Conservation (phyloP, 2,329 filamentous ascomycete species). For the Penicillium hordei region DNA sequence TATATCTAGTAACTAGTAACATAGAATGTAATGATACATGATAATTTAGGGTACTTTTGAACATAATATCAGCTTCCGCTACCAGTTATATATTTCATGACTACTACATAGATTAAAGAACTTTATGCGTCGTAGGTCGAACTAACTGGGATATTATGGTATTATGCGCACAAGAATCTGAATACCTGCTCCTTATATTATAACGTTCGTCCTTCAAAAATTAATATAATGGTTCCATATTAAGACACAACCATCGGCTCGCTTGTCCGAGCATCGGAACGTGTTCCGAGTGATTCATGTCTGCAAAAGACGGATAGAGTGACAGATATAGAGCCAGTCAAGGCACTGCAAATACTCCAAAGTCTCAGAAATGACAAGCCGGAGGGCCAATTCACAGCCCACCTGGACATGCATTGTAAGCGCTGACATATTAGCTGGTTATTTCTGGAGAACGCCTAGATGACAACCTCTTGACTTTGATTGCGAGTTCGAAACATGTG, state of each 20-base stretch:
- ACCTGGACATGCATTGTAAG: too few species aligned
- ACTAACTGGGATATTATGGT: too few species aligned
- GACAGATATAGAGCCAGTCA: neutral
- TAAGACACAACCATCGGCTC: neutral
- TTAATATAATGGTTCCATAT: neutral
- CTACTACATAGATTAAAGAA: too few species aligned
- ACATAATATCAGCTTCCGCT: neutral
- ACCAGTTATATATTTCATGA: too few species aligned
- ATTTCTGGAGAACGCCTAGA: neutral
- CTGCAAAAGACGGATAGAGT: neutral
- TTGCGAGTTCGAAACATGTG: neutral
- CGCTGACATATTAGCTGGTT: neutral
- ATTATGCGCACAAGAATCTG: neutral
- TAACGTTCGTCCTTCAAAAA: too few species aligned
- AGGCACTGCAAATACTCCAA: neutral
- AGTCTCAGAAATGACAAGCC: neutral
- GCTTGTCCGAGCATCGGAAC: constrained; percentile 5
- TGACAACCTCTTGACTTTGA: neutral
- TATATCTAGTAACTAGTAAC: neutral
- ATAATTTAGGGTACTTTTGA: neutral
- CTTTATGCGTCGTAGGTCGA: neutral
- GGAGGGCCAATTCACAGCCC: neutral
- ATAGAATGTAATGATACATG: too few species aligned
- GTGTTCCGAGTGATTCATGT: neutral
- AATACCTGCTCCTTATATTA: neutral